These are phyloP conservation scores for Barnettozyma botsteinii DNA, from an alignment of 805 yeast species.

Conservation along the genomic window DNA sequence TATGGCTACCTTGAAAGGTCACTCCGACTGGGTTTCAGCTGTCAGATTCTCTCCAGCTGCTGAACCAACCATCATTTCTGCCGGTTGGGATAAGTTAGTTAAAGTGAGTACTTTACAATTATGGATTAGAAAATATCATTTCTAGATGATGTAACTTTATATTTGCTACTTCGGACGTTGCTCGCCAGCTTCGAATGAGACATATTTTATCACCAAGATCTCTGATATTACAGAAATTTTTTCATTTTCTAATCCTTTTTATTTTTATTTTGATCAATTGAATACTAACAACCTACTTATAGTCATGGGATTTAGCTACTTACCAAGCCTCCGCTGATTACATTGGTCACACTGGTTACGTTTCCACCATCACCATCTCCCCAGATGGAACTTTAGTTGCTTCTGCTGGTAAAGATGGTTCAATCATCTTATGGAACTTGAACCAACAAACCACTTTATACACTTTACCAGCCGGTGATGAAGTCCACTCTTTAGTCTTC, in stretches of 20 bases:
- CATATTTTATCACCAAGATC: constrained; percentile 97
- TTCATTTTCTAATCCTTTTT: neutral
- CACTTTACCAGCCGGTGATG: constrained; percentile 93
- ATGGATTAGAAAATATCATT: neutral
- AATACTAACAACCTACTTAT: constrained; percentile 44
- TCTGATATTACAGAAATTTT: constrained; percentile 53
- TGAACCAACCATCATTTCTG: constrained; percentile 82
- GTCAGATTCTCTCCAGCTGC: constrained; percentile 93
- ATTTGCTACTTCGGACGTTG: constrained; percentile 99
- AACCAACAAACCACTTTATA: constrained; percentile 77
- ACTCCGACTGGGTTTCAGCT: constrained; percentile 98
- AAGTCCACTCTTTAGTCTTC: constrained; percentile 97
- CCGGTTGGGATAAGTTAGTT: constrained; percentile 98
- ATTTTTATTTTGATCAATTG: constrained; percentile 1
- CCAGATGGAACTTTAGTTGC: constrained; percentile 99
- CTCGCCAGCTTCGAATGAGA: constrained; percentile 79
- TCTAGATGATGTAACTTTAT: constrained; percentile 70
- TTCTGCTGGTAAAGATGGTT: constrained; percentile 99
- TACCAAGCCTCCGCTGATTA: constrained; percentile 89
- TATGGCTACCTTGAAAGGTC: constrained; percentile 89
- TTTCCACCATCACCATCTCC: constrained; percentile 92
- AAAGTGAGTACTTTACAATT: constrained; percentile 72
- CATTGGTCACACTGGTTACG: constrained; percentile 99
- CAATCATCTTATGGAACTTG: constrained; percentile 97
- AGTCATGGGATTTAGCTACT: constrained; percentile 93